These are phyloP conservation scores for Dryas octopetala DNA, from an alignment of 306 rosid species.

Conservation along the genomic window DNA sequence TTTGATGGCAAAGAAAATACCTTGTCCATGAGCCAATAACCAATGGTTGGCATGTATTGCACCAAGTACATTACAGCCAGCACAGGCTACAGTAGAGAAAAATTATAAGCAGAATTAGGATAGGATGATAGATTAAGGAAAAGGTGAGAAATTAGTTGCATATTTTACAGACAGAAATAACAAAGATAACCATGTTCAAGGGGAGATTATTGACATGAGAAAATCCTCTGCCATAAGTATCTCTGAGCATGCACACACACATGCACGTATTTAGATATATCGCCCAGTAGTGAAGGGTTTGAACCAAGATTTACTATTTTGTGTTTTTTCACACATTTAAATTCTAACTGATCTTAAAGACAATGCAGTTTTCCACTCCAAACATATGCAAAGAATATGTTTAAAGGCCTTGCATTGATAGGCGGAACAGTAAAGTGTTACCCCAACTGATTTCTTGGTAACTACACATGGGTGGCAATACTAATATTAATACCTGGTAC, in stretches of 20 bases:
- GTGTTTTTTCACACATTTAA: too few species aligned
- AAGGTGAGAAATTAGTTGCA: background rate
- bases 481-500: constrained; percentile 59
- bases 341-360: too few species aligned
- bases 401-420: background rate
- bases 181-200: background rate
- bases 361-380: too few species aligned
- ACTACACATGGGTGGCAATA: background rate
- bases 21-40: constrained; percentile 97
- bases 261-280: too few species aligned
- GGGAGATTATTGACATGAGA: too few species aligned
- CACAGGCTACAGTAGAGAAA: constrained; percentile 61
- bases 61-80: constrained; percentile 86
- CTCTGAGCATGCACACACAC: too few species aligned
- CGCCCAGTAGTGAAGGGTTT: background rate
- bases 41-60: constrained; percentile 84
- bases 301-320: too few species aligned
- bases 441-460: background rate
- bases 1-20: constrained; percentile 37
- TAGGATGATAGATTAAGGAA: background rate
- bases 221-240: too few species aligned
- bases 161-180: background rate
- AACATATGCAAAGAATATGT: background rate
- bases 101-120: background rate
- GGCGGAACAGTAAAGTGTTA: background rate